phyloP scores from a whole-genome alignment of 2,329 filamentous ascomycete species.

The Clarireedia paspali region DNA sequence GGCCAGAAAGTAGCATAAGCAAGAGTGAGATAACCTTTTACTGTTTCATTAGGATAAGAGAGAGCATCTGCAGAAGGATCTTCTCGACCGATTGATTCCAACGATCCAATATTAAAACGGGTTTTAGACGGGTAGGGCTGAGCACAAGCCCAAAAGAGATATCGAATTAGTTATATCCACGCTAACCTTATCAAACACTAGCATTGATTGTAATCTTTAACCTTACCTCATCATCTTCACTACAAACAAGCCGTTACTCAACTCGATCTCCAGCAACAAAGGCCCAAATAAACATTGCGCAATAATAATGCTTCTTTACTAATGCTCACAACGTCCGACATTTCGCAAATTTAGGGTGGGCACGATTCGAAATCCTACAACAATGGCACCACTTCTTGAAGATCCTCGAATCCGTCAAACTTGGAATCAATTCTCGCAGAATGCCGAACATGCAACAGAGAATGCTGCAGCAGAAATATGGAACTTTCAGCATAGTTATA shows the following conservation, averaged over 20 bases:
- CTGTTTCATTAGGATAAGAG: no score
- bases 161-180: background rate
- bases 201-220: no score
- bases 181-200: background rate
- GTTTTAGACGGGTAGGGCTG: no score
- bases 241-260: no score
- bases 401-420: conserved; percentile 89
- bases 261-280: background rate
- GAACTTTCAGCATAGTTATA: conserved; percentile 78
- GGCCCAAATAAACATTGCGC: background rate
- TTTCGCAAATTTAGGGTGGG: no score
- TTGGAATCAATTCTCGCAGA: conserved; percentile 87
- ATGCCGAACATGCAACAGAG: conserved; percentile 83
- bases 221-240: background rate
- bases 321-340: background rate
- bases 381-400: conserved; percentile 43
- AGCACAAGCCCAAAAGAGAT: no score
- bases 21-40: no score
- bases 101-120: no score
- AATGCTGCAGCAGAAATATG: conserved; percentile 88
- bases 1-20: no score
- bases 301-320: conserved; percentile 4
- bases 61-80: no score
- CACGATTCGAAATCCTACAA: no score
- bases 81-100: no score